Evolutionary conservation across 176 grass and related monocot species (phyloP), one percentile per base, ranked within the genome.

Genomic region (Elymus sibiricus): DNA sequence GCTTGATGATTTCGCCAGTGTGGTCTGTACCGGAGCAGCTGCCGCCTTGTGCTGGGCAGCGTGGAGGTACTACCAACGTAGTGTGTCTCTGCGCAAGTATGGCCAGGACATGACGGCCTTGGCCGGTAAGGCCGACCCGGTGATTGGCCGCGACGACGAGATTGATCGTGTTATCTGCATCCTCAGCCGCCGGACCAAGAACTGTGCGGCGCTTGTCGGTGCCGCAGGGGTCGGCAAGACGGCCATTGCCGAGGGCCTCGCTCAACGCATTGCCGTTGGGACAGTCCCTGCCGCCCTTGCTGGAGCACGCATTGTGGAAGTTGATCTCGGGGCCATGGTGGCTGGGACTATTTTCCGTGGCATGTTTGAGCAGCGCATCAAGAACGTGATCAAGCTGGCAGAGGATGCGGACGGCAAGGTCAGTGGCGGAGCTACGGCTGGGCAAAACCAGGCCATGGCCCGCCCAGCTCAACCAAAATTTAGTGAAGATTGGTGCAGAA

Each of bases 111-210:
- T 74, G 71, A 74, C 71, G 42, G 71, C 71, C 24, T 74, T 9
- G 71, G 71, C 71, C 24, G 6, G 71, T 13, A 74, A 74, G 24
- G n/a, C 71, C 3, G 71, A 74, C 71, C 71, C 42, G 13, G 71
- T 74, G 24, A 74, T 74, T 9, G 71, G 71, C 42, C 71, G 71
- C 71, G 71, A 74, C 24, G 71, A 74, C 24, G 71, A 76, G 73
- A 76, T 76, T 13, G 44, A 53, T 27, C 73, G 73, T 51, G 44
- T 76, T 17, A 51, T 76, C 44, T 49, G 44, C 73, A 76, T 76
- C 25, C 73, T 76, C 26, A 51, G 73, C 72, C 73, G 73, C 44
- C 44, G 73, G 43, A 76, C 44, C 43, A 76, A 76, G 44, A 76
- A 76, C 44, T 76, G 73, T 4, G 44, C 44, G 1, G 73, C 26